Percentiles rank a stretch among this genome's conserved stretches.
Evolutionary conservation across 164 flowering plant species (phyloP).

Genomic region (Brasenia schreberi): DNA sequence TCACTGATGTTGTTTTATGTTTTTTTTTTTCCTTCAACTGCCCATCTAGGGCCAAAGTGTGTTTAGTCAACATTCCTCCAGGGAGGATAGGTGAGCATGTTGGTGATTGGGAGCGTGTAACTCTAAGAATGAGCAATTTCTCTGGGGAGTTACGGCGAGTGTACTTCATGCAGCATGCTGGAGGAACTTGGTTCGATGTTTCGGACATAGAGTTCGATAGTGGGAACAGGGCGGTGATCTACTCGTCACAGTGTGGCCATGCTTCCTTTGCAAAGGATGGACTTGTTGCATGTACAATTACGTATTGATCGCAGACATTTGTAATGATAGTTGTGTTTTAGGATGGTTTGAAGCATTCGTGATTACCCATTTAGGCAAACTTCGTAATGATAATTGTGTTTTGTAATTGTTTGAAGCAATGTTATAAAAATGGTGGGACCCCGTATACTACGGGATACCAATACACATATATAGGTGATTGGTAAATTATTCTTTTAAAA

Average conservation of each 20-base stretch:
- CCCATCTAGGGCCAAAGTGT: conserved; percentile 27
- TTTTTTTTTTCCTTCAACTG: conserved; percentile 76
- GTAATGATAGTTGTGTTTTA: too few species aligned
- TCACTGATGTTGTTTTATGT: conserved; percentile 69
- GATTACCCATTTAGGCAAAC: too few species aligned
- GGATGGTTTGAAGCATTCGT: too few species aligned
- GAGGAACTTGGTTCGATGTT: conserved; percentile 28
- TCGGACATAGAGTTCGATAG: conserved; percentile 29
- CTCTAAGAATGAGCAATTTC: conserved; percentile 44
- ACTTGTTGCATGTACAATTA: conserved; percentile 4
- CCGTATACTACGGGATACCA: too few species aligned
- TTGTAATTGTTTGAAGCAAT: too few species aligned
- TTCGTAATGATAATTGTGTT: too few species aligned
- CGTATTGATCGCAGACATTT: too few species aligned
- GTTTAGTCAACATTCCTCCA: conserved; percentile 16
- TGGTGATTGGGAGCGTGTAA: conserved; percentile 57
- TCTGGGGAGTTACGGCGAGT: conserved; percentile 31
- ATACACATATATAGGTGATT: too few species aligned
- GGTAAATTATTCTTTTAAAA: too few species aligned
- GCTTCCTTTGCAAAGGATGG: conserved; percentile 29
- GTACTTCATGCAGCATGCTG: conserved; percentile 29
- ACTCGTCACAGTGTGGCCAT: conserved; percentile 41
- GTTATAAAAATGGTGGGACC: too few species aligned
- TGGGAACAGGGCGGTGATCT: conserved; percentile 26
- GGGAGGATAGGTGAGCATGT: conserved; percentile 48